phyloP scores from a whole-genome alignment of 2,329 filamentous ascomycete species.

The Arthrobotrys entomopaga region DNA sequence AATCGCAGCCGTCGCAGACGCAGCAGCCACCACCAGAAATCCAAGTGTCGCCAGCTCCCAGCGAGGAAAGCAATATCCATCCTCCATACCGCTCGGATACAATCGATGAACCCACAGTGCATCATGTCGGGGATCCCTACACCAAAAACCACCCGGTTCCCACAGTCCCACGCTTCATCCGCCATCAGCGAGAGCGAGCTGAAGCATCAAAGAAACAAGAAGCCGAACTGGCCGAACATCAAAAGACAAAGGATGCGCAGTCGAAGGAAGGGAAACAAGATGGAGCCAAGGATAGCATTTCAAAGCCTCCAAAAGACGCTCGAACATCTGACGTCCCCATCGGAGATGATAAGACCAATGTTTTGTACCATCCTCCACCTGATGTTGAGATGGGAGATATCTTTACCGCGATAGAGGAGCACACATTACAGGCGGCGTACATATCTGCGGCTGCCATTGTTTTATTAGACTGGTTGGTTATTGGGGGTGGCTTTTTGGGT shows the following conservation, averaged over 20 bases:
- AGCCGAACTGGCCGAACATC: constrained; percentile 29
- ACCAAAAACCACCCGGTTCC: constrained; percentile 43
- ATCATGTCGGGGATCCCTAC: constrained; percentile 47
- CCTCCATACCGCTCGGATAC: constrained; percentile 24
- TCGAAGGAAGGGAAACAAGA: neutral
- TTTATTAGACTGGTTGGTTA: constrained; percentile 40
- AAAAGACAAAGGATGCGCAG: constrained; percentile 24
- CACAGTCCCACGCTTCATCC: constrained; percentile 43
- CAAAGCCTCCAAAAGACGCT: constrained; percentile 35
- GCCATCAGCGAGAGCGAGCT: constrained; percentile 41
- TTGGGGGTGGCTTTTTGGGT: constrained; percentile 41
- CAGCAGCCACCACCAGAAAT: neutral
- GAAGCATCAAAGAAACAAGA: constrained; percentile 44
- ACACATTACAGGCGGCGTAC: constrained; percentile 59
- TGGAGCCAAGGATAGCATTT: constrained; percentile 1
- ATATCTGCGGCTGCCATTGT: constrained; percentile 44
- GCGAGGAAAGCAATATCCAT: constrained; percentile 20
- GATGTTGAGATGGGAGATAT: constrained; percentile 52
- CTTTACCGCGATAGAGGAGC: constrained; percentile 38
- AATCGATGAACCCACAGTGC: constrained; percentile 41
- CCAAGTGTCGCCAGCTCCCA: neutral
- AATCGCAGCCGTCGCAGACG: constrained; percentile 3
- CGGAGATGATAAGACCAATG: constrained; percentile 94
- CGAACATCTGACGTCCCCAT: constrained; percentile 91
- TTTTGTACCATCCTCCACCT: constrained; percentile 49